Conservation (phyloP, 148 eudicot genomes). For the Rhododendron ferrugineum region DNA sequence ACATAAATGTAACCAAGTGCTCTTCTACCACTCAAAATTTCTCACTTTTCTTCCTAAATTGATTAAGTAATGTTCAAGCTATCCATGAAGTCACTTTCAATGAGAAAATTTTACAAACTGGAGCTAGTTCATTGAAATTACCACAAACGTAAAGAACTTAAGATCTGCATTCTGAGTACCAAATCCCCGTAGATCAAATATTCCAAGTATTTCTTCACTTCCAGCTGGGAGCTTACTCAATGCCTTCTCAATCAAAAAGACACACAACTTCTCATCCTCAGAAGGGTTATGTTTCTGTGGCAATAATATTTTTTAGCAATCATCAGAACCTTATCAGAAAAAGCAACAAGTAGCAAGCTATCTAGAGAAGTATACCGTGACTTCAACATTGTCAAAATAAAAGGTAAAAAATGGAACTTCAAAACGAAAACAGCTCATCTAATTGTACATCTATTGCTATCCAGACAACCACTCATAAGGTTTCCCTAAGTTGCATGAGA, state of each 20-base stretch:
- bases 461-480: background rate
- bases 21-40: background rate
- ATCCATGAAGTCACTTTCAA: background rate
- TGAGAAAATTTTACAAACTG: background rate
- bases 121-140: constrained; percentile 26
- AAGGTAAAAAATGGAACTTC: background rate
- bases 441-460: background rate
- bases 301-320: constrained; percentile 7
- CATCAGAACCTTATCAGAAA: constrained; percentile 1
- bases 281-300: constrained; percentile 44
- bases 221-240: constrained; percentile 75
- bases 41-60: background rate
- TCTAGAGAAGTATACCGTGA: background rate
- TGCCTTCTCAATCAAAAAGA: constrained; percentile 83
- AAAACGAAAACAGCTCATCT: background rate
- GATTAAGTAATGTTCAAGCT: background rate
- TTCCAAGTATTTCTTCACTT: constrained; percentile 65
- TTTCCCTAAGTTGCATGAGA: background rate
- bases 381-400: background rate
- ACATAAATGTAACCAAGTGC: background rate
- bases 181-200: constrained; percentile 85
- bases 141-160: constrained; percentile 78
- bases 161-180: constrained; percentile 71
- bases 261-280: constrained; percentile 81
- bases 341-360: background rate